Conservation (phyloP, 305 asterid genomes). For the Plantago coronopus region DNA sequence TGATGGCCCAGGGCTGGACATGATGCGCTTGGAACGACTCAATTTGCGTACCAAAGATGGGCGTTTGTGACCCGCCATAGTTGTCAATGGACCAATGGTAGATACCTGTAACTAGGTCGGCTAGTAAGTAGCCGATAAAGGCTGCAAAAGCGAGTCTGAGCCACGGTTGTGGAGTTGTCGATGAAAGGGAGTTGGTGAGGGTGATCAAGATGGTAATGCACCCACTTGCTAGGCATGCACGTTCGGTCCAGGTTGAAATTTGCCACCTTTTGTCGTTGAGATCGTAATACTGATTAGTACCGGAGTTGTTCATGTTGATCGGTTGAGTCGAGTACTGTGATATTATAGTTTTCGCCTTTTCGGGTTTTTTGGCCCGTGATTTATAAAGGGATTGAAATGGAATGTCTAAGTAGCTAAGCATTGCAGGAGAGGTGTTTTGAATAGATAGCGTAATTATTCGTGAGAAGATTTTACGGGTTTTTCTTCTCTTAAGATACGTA, state of each 20-base stretch:
- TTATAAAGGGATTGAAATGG: too few species aligned
- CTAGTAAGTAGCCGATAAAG: constrained; percentile 33
- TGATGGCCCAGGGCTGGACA: constrained; percentile 36
- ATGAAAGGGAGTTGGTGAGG: constrained; percentile 26
- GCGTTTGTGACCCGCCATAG: constrained; percentile 37
- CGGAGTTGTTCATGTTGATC: too few species aligned
- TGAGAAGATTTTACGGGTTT: too few species aligned
- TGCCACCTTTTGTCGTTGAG: constrained; percentile 1
- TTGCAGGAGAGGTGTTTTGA: too few species aligned
- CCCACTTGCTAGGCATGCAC: constrained; percentile 22
- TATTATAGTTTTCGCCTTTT: too few species aligned
- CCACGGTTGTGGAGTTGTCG: constrained; percentile 20
- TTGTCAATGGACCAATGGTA: constrained; percentile 58
- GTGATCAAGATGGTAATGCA: constrained; percentile 35
- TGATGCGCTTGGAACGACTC: constrained; percentile 43
- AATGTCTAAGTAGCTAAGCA: too few species aligned
- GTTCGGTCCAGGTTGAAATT: constrained; percentile 46
- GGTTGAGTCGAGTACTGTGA: too few species aligned
- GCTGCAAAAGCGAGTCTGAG: constrained; percentile 13
- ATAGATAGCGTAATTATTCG: too few species aligned
- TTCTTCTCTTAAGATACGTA: too few species aligned
- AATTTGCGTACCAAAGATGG: constrained; percentile 40
- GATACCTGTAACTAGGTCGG: constrained; percentile 41
- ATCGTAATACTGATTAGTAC: not conserved
- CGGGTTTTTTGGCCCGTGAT: too few species aligned